phyloP scores from a whole-genome alignment of 1,139 yeast species.

The Candida sp. region DNA sequence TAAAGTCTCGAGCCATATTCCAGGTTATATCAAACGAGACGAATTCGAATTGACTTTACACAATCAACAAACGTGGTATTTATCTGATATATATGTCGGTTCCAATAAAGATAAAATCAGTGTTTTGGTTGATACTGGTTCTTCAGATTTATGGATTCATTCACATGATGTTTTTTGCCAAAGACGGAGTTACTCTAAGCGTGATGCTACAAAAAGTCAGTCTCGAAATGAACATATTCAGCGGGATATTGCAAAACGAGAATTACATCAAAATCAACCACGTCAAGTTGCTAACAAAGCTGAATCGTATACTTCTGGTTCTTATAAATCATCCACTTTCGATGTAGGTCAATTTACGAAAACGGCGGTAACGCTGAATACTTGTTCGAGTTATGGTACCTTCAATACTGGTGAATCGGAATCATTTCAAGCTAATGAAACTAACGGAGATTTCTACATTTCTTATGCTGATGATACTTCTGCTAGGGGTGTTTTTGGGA shows the following conservation, averaged over 20 bases:
- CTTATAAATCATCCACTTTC: too few relatives aligned
- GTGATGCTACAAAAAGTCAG: too few relatives aligned
- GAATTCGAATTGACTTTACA: background rate
- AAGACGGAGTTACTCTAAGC: too few relatives aligned
- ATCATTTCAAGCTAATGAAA: constrained; percentile 8
- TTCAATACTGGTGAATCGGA: constrained; percentile 21
- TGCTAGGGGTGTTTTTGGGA: constrained; percentile 52
- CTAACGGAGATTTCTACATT: constrained; percentile 8
- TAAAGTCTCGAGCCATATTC: constrained; percentile 2
- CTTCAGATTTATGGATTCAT: constrained; percentile 34
- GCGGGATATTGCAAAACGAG: too few relatives aligned
- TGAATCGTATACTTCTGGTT: too few relatives aligned
- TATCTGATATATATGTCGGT: background rate
- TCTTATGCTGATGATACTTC: constrained; percentile 45
- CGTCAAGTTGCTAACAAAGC: too few relatives aligned
- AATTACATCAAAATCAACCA: background rate
- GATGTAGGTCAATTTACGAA: too few relatives aligned
- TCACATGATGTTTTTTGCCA: constrained; percentile 15
- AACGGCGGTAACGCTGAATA: too few relatives aligned
- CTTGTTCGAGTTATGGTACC: constrained; percentile 26
- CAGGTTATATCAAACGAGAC: constrained; percentile 10
- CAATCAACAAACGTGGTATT: background rate
- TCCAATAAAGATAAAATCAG: constrained; percentile 6
- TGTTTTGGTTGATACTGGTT: constrained; percentile 20
- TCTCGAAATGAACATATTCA: too few relatives aligned